Evolutionary conservation across 2,329 filamentous ascomycete species (phyloP), one percentile per base, ranked within the genome.

Genomic region (Exophiala sp.): DNA sequence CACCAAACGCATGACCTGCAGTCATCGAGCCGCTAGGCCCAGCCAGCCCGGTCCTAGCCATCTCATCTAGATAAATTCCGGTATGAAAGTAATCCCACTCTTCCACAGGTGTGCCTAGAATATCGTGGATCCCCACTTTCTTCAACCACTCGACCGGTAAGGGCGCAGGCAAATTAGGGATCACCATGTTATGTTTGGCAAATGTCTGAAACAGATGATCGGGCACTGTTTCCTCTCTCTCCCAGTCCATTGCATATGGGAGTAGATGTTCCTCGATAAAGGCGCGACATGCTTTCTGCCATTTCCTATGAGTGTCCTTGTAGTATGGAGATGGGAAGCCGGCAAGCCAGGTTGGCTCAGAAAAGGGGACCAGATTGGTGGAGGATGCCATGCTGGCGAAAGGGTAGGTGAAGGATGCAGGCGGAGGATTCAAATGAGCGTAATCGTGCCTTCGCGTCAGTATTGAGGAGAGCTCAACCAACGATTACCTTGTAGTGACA

Each of bases 31-130:
- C 81, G 0, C 75, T 65, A 0, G 87, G 87, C 0, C 87, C 87
- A 1, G 76, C 71, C 9, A 89, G 73, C 9, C 87, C 87, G 1
- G 77, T 79, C 11, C 86, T 78, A 12, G 78, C 73, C 79, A 90
- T 83, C 79, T 89, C 87, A 63, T 90, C 86, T 3, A 73, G 71
- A 64, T 85, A 90, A 47, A 91, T 89, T 50, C 84, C 75, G 0
- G 78, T 82, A 65, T 91, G 86, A 8, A 88, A 73, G 60, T 85
- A 84, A 64, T 89, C 86, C 72, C 85, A 91, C 21, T 91, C 85
- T 65, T 90, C 86, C 1, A 91, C 80, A 1, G 86, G 69, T 0
- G 79, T 80, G 1, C 85, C 86, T 0, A 85, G 73, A 38, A 91
- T 81, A 62, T 87, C 80, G 53, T 83, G 72, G 42, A 90, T 84